Percentiles rank a stretch among this genome's conserved stretches.
phyloP scores from a whole-genome alignment of 2,329 filamentous ascomycete genomes.

The Sclerotiophoma versabilis region DNA sequence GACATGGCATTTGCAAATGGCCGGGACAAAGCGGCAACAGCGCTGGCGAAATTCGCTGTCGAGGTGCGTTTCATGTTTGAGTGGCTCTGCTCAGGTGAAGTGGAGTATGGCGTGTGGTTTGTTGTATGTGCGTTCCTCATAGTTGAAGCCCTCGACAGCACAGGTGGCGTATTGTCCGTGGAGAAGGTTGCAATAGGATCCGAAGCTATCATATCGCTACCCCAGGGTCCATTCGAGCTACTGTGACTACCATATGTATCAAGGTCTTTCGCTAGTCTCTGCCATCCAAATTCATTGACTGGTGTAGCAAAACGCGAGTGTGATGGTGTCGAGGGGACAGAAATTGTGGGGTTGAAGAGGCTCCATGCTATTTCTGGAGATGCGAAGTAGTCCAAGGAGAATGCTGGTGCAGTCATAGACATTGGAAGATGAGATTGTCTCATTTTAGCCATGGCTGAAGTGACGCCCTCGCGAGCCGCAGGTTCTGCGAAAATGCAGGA shows the following conservation, averaged over 20 bases:
- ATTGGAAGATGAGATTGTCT: constrained; percentile 48
- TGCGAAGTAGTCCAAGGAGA: constrained; percentile 57
- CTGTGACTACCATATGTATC: constrained; percentile 57
- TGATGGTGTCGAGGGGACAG: constrained; percentile 41
- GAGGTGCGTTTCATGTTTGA: constrained; percentile 41
- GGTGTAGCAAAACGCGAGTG: constrained; percentile 43
- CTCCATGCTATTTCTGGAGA: constrained; percentile 54
- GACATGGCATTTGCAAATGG: constrained; percentile 49
- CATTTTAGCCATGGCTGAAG: constrained; percentile 46
- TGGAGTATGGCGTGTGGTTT: constrained; percentile 52
- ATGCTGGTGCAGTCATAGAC: constrained; percentile 53
- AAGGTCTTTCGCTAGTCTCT: constrained; percentile 37
- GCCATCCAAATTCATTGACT: constrained; percentile 41
- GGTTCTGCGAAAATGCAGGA: constrained; percentile 65
- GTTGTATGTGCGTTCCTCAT: constrained; percentile 45
- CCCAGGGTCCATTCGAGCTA: constrained; percentile 60
- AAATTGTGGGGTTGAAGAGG: constrained; percentile 49
- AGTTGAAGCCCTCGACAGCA: constrained; percentile 50
- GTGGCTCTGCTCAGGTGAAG: constrained; percentile 51
- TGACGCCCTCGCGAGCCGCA: constrained; percentile 50
- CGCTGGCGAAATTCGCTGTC: constrained; percentile 49
- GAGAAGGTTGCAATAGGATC: constrained; percentile 61
- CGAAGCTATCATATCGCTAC: constrained; percentile 48
- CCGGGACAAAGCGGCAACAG: constrained; percentile 50
- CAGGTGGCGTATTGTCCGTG: constrained; percentile 61